Evolutionary conservation across 2,329 filamentous ascomycete genomes (phyloP), one percentile per base, ranked within the genome.

Genomic region (Cucurbitaria berberidis): DNA sequence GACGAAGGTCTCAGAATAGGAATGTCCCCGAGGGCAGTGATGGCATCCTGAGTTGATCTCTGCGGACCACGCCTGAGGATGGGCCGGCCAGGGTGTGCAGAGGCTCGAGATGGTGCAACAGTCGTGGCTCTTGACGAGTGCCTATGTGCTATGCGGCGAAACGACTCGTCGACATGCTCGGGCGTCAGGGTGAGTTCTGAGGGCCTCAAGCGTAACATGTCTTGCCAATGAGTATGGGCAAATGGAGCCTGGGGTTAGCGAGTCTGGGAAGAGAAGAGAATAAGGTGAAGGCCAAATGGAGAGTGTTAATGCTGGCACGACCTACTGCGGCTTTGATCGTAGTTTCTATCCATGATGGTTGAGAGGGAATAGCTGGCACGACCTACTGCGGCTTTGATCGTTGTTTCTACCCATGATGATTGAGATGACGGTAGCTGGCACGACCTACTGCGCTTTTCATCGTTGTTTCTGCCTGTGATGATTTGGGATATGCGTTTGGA

Each of bases 121-220:
- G 21, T 34, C 13, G 43, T n/a, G 40, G 39, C 41, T 46, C 53
- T 52, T 45, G 55, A 35, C 15, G 57, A 46, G 15, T 64, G 68
- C 45, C 64, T 64, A 15, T 57, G 59, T 47, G 68, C 64, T 50
- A 75, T 67, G 40, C 69, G 68, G 29, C 66, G 64, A 32, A 66
- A 62, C 13, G 69, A 69, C 27, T 73, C 70, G 4, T 76, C 69
- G 38, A 75, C 57, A 51, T 76, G 72, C 6, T 70, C 71, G 8
- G 72, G 57, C 8, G 71, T 73, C 60, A 76, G 45, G 18, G 65
- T 67, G 35, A 76, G 70, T 57, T 75, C 74, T 40, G 74, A 72
- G 1, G 71, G 67, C 22, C 64, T 64, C 18, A 70, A 62, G 40
- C 74, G 73, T 53, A 76, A 57, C 74, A 76, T 76, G 35, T 19